phyloP scores from a whole-genome alignment of 2,329 filamentous ascomycete genomes.

The Diplodia intermedia region DNA sequence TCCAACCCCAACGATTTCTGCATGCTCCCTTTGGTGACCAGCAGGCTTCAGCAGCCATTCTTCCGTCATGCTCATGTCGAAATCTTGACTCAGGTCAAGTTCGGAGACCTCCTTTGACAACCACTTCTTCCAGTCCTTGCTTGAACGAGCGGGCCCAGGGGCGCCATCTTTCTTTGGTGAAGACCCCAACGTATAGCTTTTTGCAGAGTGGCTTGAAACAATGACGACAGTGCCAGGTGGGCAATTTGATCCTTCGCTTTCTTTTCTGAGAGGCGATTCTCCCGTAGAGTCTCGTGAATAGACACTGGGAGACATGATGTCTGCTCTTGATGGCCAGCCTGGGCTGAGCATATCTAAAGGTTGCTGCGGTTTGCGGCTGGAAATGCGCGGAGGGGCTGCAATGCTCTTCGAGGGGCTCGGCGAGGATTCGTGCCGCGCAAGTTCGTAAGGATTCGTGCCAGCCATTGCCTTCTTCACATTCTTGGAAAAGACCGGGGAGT shows the following conservation, averaged over 20 bases:
- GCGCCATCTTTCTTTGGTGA: slow-evolving; percentile 35
- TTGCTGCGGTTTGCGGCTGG: slow-evolving; percentile 17
- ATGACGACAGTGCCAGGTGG: slow-evolving; percentile 50
- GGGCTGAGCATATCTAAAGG: slow-evolving; percentile 20
- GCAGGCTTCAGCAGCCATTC: slow-evolving; percentile 35
- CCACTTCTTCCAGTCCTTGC: slow-evolving; percentile 57
- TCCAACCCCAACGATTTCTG: slow-evolving; percentile 39
- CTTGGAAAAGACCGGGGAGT: slow-evolving; percentile 40
- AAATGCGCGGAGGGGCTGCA: slow-evolving; percentile 18
- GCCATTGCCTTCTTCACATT: slow-evolving; percentile 19
- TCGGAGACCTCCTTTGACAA: slow-evolving; percentile 53
- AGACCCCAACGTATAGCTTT: slow-evolving; percentile 50
- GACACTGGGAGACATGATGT: slow-evolving; percentile 53
- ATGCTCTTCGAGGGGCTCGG: slow-evolving; percentile 30
- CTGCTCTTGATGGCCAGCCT: slow-evolving; percentile 18
- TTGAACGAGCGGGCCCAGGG: slow-evolving; percentile 42
- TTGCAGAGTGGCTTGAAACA: slow-evolving; percentile 53
- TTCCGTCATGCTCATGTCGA: slow-evolving; percentile 42
- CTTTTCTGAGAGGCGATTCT: slow-evolving; percentile 44
- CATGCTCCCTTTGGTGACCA: slow-evolving; percentile 38
- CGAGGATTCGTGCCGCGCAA: slow-evolving; percentile 37
- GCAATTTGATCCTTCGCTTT: slow-evolving; percentile 41
- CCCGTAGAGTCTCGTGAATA: slow-evolving; percentile 55
- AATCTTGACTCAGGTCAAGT: slow-evolving; percentile 42
- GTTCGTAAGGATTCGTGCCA: slow-evolving; percentile 44